Evolutionary conservation across 1,139 yeast species (phyloP).

Genomic region (Insectozyma bohioensis): DNA sequence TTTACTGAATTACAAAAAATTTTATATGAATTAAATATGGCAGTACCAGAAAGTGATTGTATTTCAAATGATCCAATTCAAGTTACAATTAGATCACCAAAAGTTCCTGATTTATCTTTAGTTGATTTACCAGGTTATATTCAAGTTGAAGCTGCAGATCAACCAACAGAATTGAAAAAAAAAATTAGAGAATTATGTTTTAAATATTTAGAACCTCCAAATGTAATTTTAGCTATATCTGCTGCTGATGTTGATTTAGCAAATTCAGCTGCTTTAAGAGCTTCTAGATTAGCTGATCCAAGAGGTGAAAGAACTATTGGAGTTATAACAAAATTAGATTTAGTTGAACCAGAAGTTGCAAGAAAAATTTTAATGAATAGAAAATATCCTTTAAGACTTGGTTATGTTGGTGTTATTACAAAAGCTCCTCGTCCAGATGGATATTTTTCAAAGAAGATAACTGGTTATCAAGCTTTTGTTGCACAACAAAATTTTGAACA

Average conservation of each 20-base stretch:
- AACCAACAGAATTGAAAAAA: slow-evolving; percentile 78
- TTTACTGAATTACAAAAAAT: slow-evolving; percentile 85
- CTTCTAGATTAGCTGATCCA: slow-evolving; percentile 92
- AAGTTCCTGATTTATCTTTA: slow-evolving; percentile 88
- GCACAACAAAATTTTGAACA: slow-evolving; percentile 70
- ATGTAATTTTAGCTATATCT: slow-evolving; percentile 90
- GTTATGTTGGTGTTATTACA: slow-evolving; percentile 96
- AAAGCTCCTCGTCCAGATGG: slow-evolving; percentile 54
- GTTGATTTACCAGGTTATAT: slow-evolving; percentile 98
- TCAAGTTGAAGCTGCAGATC: slow-evolving; percentile 95
- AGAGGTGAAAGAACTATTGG: slow-evolving; percentile 94
- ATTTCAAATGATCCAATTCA: slow-evolving; percentile 91
- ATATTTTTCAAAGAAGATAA: slow-evolving; percentile 34
- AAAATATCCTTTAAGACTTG: slow-evolving; percentile 89
- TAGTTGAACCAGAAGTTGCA: slow-evolving; percentile 78
- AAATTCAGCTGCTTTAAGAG: slow-evolving; percentile 89
- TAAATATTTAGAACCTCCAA: slow-evolving; percentile 84
- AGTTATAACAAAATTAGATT: slow-evolving; percentile 88
- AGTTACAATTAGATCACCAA: slow-evolving; percentile 84
- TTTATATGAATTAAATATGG: slow-evolving; percentile 82
- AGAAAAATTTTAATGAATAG: slow-evolving; percentile 66
- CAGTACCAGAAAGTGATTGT: slow-evolving; percentile 83
- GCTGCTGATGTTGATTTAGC: slow-evolving; percentile 99
- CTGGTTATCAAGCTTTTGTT: slow-evolving; percentile 49
- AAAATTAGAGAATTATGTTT: slow-evolving; percentile 81